Percentiles rank a stretch among this genome's conserved stretches.
These are phyloP conservation scores for Setaria italica DNA, from an alignment of 202 grass and related monocot genomes.

Conservation along the genomic window DNA sequence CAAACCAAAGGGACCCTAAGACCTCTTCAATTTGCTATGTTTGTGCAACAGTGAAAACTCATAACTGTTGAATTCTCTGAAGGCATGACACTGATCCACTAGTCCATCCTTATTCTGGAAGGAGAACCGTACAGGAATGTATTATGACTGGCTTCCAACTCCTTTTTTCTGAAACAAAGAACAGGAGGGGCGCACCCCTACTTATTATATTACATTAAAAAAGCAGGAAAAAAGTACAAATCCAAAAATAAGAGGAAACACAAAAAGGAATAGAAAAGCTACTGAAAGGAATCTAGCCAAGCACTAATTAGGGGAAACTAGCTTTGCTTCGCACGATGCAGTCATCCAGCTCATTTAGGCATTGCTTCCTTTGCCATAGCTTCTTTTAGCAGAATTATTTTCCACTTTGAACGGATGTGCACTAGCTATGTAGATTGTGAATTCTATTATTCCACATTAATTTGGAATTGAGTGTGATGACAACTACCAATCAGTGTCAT, in stretches of 20 bases:
- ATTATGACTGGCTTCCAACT: neutral
- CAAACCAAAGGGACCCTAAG: too few species aligned
- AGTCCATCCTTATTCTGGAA: neutral
- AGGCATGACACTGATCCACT: neutral
- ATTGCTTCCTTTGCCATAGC: neutral
- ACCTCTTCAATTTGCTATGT: neutral
- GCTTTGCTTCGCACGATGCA: neutral
- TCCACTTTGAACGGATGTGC: neutral
- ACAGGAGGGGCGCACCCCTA: neutral
- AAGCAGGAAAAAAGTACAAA: neutral
- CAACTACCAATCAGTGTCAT: neutral
- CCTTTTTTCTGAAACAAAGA: neutral
- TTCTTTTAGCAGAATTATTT: neutral
- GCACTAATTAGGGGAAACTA: neutral
- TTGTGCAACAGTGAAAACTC: neutral
- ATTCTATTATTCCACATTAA: neutral
- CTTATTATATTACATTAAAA: neutral
- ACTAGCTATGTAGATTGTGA: too few species aligned
- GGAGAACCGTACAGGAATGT: neutral
- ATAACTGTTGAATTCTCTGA: neutral
- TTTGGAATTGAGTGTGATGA: neutral
- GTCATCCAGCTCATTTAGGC: neutral
- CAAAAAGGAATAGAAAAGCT: neutral
- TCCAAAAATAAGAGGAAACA: neutral
- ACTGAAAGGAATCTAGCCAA: neutral